These are phyloP conservation scores for Podospora appendiculata DNA, from an alignment of 495 filamentous ascomycete species.

Conservation along the genomic window DNA sequence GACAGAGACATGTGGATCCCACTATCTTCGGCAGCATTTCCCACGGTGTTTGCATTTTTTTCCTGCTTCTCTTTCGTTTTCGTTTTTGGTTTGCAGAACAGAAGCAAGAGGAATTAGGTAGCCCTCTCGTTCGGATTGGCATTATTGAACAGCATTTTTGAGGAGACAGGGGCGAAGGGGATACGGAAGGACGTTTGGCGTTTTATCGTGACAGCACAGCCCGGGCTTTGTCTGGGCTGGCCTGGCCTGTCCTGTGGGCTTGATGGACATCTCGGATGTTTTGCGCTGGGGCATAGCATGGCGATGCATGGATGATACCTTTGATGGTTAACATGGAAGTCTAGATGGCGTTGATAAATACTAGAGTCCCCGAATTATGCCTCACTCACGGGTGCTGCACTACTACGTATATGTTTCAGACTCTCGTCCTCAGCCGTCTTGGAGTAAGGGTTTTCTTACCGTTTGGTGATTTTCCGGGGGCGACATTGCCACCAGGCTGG, in stretches of 20 bases:
- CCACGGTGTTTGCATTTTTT: neutral
- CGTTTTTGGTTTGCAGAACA: constrained; percentile 24
- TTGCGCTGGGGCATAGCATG: neutral
- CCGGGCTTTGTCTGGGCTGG: neutral
- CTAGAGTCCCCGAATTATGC: neutral
- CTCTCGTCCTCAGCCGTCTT: neutral
- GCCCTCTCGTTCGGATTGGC: constrained; percentile 29
- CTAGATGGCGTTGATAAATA: neutral
- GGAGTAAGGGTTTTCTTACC: neutral
- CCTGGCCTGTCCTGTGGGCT: neutral
- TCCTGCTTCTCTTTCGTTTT: constrained; percentile 3
- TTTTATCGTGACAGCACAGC: constrained; percentile 11
- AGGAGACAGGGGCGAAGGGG: neutral
- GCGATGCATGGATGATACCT: neutral
- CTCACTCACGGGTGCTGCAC: neutral
- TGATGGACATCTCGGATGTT: neutral
- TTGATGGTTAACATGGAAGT: neutral
- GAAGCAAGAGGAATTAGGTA: constrained; percentile 42
- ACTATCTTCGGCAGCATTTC: neutral
- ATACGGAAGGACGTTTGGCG: neutral
- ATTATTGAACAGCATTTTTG: constrained; percentile 23
- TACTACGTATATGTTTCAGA: neutral
- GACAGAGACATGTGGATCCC: neutral
- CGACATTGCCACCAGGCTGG: too few species aligned
- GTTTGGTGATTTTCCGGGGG: too few species aligned